These are phyloP conservation scores for Areca catechu DNA, from an alignment of 176 grass and related monocot genomes.

Conservation along the genomic window DNA sequence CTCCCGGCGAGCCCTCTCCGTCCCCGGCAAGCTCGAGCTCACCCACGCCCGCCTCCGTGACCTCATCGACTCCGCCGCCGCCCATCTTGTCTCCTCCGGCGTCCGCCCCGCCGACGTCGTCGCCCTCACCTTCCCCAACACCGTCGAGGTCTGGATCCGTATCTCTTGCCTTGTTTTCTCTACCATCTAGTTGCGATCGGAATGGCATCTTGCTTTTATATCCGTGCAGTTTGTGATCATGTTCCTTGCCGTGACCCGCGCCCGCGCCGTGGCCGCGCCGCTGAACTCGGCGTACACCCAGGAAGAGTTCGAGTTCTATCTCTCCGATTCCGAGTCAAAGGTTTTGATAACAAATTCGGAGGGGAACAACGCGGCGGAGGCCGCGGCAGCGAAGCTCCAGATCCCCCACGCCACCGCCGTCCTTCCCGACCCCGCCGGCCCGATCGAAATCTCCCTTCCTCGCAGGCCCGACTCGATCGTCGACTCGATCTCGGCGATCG, in stretches of 20 bases:
- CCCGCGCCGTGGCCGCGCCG: conserved; percentile 58
- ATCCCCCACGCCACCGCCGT: conserved; percentile 29
- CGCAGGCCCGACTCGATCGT: background rate
- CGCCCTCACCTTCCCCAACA: conserved; percentile 78
- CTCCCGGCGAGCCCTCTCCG: conserved; percentile 34
- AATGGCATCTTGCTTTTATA: background rate
- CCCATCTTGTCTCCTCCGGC: conserved; percentile 21
- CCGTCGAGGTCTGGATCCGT: conserved; percentile 37
- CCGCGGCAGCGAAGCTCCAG: conserved; percentile 36
- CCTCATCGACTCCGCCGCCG: conserved; percentile 51
- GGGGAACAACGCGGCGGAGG: conserved; percentile 53
- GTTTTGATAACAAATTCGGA: conserved; percentile 50
- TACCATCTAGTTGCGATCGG: background rate
- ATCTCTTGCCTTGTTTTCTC: background rate
- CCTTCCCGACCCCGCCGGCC: conserved; percentile 21
- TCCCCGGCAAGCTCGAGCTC: conserved; percentile 37
- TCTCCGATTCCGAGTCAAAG: conserved; percentile 56
- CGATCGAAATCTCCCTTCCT: conserved; percentile 24
- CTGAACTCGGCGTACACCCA: conserved; percentile 73
- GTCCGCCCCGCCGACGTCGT: conserved; percentile 47
- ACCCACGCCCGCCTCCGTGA: conserved; percentile 50
- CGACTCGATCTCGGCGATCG: no score
- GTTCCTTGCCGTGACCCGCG: conserved; percentile 66
- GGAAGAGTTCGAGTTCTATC: conserved; percentile 91
- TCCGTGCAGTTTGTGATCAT: conserved; percentile 51